A percentile compares a stretch with the other conserved stretches of the same genome.
Conservation (phyloP, 176 grass and related monocot species). For the Echinochloa phyllopogon region DNA sequence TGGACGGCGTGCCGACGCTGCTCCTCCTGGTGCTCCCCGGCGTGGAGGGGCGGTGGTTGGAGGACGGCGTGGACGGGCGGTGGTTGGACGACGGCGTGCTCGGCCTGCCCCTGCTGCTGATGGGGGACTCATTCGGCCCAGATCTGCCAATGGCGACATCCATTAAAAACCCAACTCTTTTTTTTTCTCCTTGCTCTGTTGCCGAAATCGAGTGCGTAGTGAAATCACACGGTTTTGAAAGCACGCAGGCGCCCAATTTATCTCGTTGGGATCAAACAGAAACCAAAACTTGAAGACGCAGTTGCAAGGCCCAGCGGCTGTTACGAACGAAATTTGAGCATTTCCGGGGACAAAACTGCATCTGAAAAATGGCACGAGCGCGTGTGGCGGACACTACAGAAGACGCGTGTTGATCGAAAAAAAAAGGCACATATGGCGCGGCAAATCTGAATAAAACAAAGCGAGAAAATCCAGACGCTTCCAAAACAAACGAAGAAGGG, state of each 20-base stretch:
- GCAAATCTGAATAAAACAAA: background rate
- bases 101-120: slow-evolving; percentile 71
- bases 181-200: background rate
- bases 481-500: background rate
- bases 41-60: slow-evolving; percentile 48
- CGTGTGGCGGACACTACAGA: background rate
- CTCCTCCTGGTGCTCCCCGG: slow-evolving; percentile 48
- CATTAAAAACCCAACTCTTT: background rate
- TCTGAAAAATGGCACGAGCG: background rate
- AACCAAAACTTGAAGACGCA: background rate
- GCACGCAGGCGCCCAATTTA: background rate
- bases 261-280: background rate
- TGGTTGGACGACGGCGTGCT: slow-evolving; percentile 52
- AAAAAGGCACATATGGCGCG: background rate
- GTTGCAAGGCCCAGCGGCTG: background rate
- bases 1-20: slow-evolving; percentile 50
- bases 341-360: background rate
- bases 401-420: no score
- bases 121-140: slow-evolving; percentile 78
- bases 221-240: background rate
- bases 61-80: slow-evolving; percentile 51
- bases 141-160: slow-evolving; percentile 63
- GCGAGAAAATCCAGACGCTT: background rate
- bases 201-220: background rate
- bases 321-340: background rate